phyloP scores from a whole-genome alignment of 2,329 filamentous ascomycete genomes.

The Fusarium cicatricum region DNA sequence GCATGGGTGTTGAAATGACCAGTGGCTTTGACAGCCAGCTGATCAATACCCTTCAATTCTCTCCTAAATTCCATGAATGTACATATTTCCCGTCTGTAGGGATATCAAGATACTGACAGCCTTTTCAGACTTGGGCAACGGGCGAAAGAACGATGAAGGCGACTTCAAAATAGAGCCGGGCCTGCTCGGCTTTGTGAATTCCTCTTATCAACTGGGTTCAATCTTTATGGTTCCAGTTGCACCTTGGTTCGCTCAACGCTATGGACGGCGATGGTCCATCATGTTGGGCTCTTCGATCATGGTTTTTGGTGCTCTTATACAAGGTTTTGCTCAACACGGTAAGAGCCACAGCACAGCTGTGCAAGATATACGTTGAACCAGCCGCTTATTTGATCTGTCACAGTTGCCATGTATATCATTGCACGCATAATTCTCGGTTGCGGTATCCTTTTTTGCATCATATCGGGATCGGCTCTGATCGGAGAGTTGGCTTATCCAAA shows the following conservation, averaged over 20 bases:
- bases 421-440: slow-evolving; percentile 67
- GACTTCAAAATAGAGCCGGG: slow-evolving; percentile 42
- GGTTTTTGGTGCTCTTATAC: slow-evolving; percentile 62
- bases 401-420: slow-evolving; percentile 67
- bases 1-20: slow-evolving; percentile 65
- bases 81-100: background rate
- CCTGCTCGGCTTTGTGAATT: slow-evolving; percentile 58
- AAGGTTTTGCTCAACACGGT: slow-evolving; percentile 59
- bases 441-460: slow-evolving; percentile 68
- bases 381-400: background rate
- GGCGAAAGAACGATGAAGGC: slow-evolving; percentile 26
- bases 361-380: background rate
- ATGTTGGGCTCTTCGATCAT: slow-evolving; percentile 63
- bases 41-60: slow-evolving; percentile 53
- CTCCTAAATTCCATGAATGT: slow-evolving; percentile 50
- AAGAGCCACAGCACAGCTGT: background rate
- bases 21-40: slow-evolving; percentile 62
- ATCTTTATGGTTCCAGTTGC: slow-evolving; percentile 63
- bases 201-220: slow-evolving; percentile 64
- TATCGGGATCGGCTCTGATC: slow-evolving; percentile 65
- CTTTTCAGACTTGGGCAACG: slow-evolving; percentile 20
- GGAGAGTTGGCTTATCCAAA: slow-evolving; percentile 69
- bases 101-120: background rate
- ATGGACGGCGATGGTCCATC: slow-evolving; percentile 59
- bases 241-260: slow-evolving; percentile 57